Evolutionary conservation across 2,329 filamentous ascomycete genomes (phyloP), one percentile per base, ranked within the genome.

Genomic region (Cercospora sojina): DNA sequence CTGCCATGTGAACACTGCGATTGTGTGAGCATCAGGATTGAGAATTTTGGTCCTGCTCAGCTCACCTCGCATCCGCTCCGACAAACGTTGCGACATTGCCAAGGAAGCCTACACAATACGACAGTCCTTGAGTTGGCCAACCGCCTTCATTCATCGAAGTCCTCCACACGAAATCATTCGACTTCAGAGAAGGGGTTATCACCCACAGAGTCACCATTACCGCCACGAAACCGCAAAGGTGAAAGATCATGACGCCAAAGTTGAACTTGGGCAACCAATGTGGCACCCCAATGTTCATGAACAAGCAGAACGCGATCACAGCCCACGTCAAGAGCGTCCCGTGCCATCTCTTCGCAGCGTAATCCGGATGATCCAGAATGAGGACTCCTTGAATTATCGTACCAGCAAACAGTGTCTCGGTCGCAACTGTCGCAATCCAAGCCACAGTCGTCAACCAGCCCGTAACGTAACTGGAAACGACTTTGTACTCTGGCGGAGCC

Each of bases 151-250:
- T 77, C 32, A 73, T 62, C 8, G 71, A 70, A 10, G 76, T 75
- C 8, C 69, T 64, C 73, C 75, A 78, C 27, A 78, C 77, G 8
- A 69, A 71, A 3, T 72, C 67, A 16, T 69, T 67, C 3, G 73
- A 70, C 4, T 70, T 71, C 31, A 74, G 47, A 12, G 58, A 49
- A 8, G 74, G 73, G 8, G 76, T 63, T 73, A 76, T 72, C 41
- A 73, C 74, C 65, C 70, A 68, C 8, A 86, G 71, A 0, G 83
- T 81, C 20, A 83, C 80, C 9, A 86, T 69, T 57, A 86, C 83
- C 0, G 81, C 84, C 58, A 86, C 81, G 74, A 86, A 86, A 7
- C 84, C 84, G 8, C 83, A 74, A 10, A 86, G 76, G 65, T 86
- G 84, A 20, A 86, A 70, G 53, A 77, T 73, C n/a, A 78, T 65